Evolutionary conservation across 495 filamentous ascomycete genomes (phyloP), one percentile per base, ranked within the genome.

Genomic region (Xylaria scruposa): DNA sequence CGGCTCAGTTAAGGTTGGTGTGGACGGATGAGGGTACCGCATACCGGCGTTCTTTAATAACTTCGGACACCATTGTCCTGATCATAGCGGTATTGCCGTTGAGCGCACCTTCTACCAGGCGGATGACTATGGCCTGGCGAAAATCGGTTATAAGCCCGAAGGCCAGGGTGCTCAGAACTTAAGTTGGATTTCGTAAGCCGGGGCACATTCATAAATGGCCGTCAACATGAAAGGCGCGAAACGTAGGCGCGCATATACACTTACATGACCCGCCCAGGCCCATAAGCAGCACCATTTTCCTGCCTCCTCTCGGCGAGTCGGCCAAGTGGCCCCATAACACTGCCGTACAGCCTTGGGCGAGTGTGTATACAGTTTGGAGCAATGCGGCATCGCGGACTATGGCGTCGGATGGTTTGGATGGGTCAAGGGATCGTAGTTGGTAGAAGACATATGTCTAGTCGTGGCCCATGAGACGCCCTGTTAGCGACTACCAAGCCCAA

Each of bases 31-130:
- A 91, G 46, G 90, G 82, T n/a, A 86, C 87, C 80, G 92, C 91
- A 71, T 86, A 90, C 77, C 83, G 84, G 77, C 90, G 90, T 75
- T 90, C 89, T 79, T 85, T 86, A 36, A 91, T 86, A 70, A 90
- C 90, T 77, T 91, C 89, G 12, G 84, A 84, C 74, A 91, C 88
- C 86, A 90, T 90, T 1, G 90, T 91, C 72, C 90, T 82, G 79
- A 91, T 90, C 36, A 91, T 90, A 10, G 89, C 90, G 21, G 91
- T 88, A 44, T 89, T 91, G 0, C 91, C 91, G 77, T 93, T 93
- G 71, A 92, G 81, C 4, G 85, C 85, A 31, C 91, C 91, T 46
- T 89, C 91, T 71, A 91, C 81, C 47, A 83, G 85, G 33, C 91
- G 84, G 81, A 89, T 92, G 56, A 88, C 78, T 73, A 91, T 82